Evolutionary conservation across 306 rosid genomes (phyloP).

Genomic region (Rosa chinensis): DNA sequence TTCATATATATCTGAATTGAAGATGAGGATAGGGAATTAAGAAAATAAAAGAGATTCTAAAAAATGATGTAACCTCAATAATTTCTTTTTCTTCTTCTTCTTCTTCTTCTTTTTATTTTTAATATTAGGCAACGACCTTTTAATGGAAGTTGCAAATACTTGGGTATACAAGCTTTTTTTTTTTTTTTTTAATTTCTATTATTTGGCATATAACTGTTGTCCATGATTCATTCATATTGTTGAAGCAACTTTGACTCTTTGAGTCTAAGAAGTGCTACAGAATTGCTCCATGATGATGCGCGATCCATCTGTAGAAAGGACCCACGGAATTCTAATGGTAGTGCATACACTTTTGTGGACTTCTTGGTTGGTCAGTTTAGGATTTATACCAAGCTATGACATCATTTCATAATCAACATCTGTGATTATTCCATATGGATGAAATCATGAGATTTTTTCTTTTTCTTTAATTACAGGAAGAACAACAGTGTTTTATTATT

Average conservation of each 20-base stretch:
- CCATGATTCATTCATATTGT: neutral
- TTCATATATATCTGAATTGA: neutral
- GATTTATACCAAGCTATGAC: neutral
- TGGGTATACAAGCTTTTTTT: neutral
- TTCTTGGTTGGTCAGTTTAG: neutral
- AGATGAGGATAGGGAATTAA: neutral
- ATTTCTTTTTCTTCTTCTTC: neutral
- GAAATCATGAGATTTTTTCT: neutral
- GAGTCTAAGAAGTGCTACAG: neutral
- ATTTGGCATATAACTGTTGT: neutral
- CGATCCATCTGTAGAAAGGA: neutral
- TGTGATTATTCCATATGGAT: neutral
- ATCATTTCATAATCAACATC: neutral
- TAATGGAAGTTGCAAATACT: neutral
- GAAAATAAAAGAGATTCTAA: neutral
- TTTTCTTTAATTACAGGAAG: no score
- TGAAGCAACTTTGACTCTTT: neutral
- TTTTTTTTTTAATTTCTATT: no score
- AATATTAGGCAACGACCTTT: neutral
- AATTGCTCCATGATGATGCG: neutral
- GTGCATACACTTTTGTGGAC: constrained; percentile 3
- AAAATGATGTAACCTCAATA: neutral
- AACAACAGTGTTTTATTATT: no score
- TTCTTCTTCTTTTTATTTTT: neutral
- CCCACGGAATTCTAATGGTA: neutral